phyloP scores from a whole-genome alignment of 768 basidiomycete species.

The Tricholoma saponaceum region DNA sequence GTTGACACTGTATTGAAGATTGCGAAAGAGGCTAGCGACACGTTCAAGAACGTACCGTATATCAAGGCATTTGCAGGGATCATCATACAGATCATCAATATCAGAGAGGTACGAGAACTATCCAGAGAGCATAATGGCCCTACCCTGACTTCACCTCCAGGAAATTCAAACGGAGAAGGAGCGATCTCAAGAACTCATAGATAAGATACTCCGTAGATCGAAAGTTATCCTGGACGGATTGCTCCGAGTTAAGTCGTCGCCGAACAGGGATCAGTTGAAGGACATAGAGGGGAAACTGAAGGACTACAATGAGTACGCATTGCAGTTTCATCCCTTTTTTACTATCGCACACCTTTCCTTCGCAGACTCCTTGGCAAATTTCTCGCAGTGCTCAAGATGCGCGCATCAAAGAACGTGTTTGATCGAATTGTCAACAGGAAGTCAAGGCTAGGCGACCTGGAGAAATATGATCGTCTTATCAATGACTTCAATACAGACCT shows the following conservation, averaged over 20 bases:
- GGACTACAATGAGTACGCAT: not conserved
- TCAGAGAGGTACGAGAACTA: not conserved
- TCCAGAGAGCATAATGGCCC: not conserved
- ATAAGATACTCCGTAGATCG: not conserved
- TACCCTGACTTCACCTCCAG: not conserved
- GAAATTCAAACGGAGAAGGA: slow-evolving; percentile 1
- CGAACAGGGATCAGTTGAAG: not conserved
- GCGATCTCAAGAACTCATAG: not conserved
- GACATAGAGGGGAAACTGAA: not conserved
- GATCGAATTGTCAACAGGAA: not conserved
- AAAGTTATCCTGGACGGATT: slow-evolving; percentile 1
- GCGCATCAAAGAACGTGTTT: not conserved
- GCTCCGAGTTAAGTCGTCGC: not conserved
- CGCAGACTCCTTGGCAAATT: not conserved
- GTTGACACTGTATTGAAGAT: not conserved
- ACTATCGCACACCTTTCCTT: not conserved
- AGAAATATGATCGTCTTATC: not conserved
- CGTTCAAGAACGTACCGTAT: not conserved
- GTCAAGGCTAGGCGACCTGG: not conserved
- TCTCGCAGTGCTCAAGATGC: not conserved
- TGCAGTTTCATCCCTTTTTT: not conserved
- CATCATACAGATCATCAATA: not conserved
- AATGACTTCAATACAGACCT: not conserved
- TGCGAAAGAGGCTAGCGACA: not conserved
- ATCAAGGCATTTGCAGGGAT: not conserved